These are phyloP conservation scores for Penicillium occitanis DNA, from an alignment of 2,329 filamentous ascomycete genomes.

Conservation along the genomic window DNA sequence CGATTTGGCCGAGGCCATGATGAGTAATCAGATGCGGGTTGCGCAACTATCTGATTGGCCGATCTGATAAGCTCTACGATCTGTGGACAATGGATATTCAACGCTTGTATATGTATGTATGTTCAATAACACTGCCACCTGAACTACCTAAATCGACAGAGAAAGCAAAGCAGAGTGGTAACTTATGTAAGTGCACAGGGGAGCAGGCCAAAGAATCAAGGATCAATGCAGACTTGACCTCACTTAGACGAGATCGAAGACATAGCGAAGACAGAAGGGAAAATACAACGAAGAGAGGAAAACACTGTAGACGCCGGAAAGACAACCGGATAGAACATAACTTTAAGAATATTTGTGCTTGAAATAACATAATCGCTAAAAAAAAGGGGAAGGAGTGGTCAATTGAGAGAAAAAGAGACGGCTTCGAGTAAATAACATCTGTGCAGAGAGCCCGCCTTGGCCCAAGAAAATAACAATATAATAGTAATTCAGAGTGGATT, in stretches of 20 bases:
- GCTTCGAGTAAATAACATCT: conserved; percentile 4
- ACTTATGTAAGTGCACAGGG: background rate
- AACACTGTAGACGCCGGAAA: conserved; percentile 4
- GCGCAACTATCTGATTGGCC: background rate
- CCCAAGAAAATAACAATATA: conserved; percentile 2
- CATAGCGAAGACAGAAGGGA: background rate
- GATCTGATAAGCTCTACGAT: background rate
- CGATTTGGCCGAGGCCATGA: background rate
- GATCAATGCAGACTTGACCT: conserved; percentile 5
- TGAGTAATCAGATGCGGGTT: conserved; percentile 10
- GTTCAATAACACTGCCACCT: background rate
- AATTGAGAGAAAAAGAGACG: conserved; percentile 15
- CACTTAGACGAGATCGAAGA: background rate
- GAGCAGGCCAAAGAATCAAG: background rate
- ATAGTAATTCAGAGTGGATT: conserved; percentile 13
- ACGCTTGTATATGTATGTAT: background rate
- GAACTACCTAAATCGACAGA: background rate
- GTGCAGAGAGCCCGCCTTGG: conserved; percentile 10
- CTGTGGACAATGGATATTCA: background rate
- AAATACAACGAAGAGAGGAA: background rate
- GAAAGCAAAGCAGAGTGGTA: background rate
- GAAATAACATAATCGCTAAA: background rate
- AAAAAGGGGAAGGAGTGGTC: background rate
- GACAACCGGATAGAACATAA: background rate
- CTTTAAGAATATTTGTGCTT: background rate